A percentile compares a stretch with the other conserved stretches of the same genome.
Conservation (phyloP, 129 eudicot species). For the Heracleum sosnowskyi region DNA sequence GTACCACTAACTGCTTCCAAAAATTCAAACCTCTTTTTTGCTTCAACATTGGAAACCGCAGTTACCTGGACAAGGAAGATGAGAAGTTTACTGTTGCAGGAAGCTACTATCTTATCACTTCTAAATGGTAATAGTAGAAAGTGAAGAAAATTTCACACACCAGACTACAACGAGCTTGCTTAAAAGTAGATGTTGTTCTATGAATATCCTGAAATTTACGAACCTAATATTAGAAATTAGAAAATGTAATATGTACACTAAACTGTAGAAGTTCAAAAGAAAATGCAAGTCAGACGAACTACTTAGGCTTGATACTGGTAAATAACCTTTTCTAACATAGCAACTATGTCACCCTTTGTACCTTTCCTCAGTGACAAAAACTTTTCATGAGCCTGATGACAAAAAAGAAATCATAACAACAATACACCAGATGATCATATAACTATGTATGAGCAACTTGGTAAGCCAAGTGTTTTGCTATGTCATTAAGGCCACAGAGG, state of each 20-base stretch:
- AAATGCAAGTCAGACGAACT: neutral
- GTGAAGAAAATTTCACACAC: slow-evolving; percentile 28
- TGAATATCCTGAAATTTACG: slow-evolving; percentile 68
- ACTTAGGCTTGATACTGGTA: neutral
- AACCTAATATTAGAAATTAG: slow-evolving; percentile 13
- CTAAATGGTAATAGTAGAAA: neutral
- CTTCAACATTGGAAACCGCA: slow-evolving; percentile 91
- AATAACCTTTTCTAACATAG: slow-evolving; percentile 86
- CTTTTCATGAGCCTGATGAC: slow-evolving; percentile 83
- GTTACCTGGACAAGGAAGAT: slow-evolving; percentile 51
- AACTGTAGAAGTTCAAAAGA: neutral
- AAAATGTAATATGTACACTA: neutral
- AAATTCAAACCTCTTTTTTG: slow-evolving; percentile 94
- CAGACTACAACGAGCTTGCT: slow-evolving; percentile 96
- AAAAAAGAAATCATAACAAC: neutral
- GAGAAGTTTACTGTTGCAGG: neutral
- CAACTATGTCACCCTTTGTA: slow-evolving; percentile 78
- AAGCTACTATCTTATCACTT: neutral
- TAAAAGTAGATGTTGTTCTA: slow-evolving; percentile 84
- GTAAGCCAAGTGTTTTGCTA: too few relatives aligned
- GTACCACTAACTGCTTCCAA: slow-evolving; percentile 98
- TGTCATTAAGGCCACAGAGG: too few relatives aligned
- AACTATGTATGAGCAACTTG: too few relatives aligned
- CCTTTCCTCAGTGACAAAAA: slow-evolving; percentile 85
- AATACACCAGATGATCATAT: neutral